Evolutionary conservation across 2,329 filamentous ascomycete species (phyloP).

Genomic region (Penicillium oxalicum): DNA sequence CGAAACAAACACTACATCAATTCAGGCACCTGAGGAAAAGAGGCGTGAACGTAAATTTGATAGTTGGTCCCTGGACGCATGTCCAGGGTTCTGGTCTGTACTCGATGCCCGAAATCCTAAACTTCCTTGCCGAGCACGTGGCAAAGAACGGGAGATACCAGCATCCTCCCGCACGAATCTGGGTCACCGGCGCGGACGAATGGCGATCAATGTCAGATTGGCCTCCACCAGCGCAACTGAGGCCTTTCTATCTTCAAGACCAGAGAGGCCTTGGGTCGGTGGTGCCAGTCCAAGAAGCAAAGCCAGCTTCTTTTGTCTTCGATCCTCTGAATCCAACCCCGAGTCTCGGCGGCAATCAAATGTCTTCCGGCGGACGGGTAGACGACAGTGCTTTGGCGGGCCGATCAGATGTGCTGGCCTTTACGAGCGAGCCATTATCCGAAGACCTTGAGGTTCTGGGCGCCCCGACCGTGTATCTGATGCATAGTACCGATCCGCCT

Average conservation of each 20-base stretch:
- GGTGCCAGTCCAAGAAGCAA: constrained; percentile 4
- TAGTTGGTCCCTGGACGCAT: constrained; percentile 17
- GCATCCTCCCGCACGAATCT: constrained; percentile 4
- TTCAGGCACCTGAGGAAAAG: constrained; percentile 5
- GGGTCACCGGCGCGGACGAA: constrained; percentile 10
- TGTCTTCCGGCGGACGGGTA: constrained; percentile 11
- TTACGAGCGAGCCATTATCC: constrained; percentile 11
- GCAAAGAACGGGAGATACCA: constrained; percentile 12
- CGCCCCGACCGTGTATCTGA: constrained; percentile 7
- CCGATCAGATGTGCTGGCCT: constrained; percentile 10
- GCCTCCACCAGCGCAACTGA: constrained; percentile 6
- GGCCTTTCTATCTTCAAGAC: constrained; percentile 8
- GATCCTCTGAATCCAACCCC: constrained; percentile 12
- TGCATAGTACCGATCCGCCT: constrained; percentile 11
- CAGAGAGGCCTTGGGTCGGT: background rate
- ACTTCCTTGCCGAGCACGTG: constrained; percentile 11
- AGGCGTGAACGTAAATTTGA: constrained; percentile 9
- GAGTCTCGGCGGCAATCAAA: constrained; percentile 13
- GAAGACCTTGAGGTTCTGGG: constrained; percentile 9
- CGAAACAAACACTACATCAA: constrained; percentile 11
- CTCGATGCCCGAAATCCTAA: constrained; percentile 12
- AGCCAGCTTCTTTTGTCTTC: constrained; percentile 8
- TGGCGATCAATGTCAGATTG: constrained; percentile 12
- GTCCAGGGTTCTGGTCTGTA: constrained; percentile 8
- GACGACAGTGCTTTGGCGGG: constrained; percentile 12